Conservation (phyloP, 2,329 filamentous ascomycete species). For the Seiridium unicorne region DNA sequence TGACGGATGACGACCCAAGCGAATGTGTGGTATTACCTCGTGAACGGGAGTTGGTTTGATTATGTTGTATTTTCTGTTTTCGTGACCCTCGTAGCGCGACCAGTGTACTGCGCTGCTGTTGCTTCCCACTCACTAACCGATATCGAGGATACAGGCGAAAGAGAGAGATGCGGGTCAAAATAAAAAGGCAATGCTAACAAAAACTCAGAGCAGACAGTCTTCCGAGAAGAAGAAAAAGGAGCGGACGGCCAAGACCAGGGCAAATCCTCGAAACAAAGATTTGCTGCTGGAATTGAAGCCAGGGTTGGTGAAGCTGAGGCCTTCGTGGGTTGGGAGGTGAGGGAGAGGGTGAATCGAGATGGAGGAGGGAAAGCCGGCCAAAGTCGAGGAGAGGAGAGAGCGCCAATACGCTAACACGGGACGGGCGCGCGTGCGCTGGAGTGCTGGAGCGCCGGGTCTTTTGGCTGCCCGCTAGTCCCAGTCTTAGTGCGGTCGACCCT, state of each 20-base stretch:
- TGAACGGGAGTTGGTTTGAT: background rate
- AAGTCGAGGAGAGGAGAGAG: slow-evolving; percentile 8
- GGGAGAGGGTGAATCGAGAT: background rate
- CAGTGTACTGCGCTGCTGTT: slow-evolving; percentile 3
- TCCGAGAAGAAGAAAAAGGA: slow-evolving; percentile 39
- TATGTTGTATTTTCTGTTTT: background rate
- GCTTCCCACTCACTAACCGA: slow-evolving; percentile 9
- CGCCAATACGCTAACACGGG: background rate
- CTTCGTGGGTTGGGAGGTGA: slow-evolving; percentile 17
- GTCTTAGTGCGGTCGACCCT: no score
- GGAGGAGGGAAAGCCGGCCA: background rate
- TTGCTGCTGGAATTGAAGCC: slow-evolving; percentile 57
- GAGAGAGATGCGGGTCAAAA: slow-evolving; percentile 11
- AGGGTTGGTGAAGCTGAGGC: slow-evolving; percentile 28
- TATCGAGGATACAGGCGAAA: slow-evolving; percentile 22
- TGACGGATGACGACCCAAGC: background rate
- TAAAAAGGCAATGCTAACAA: slow-evolving; percentile 12
- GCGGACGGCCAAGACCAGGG: slow-evolving; percentile 61
- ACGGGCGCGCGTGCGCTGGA: background rate
- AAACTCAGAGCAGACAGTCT: background rate
- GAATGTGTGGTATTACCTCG: slow-evolving; percentile 6
- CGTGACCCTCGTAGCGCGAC: background rate
- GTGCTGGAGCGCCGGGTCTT: background rate
- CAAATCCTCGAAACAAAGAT: slow-evolving; percentile 44
- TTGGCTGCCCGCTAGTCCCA: background rate